phyloP scores from a whole-genome alignment of 1,284 basidiomycete species.

The Trichosporon sp. region DNA sequence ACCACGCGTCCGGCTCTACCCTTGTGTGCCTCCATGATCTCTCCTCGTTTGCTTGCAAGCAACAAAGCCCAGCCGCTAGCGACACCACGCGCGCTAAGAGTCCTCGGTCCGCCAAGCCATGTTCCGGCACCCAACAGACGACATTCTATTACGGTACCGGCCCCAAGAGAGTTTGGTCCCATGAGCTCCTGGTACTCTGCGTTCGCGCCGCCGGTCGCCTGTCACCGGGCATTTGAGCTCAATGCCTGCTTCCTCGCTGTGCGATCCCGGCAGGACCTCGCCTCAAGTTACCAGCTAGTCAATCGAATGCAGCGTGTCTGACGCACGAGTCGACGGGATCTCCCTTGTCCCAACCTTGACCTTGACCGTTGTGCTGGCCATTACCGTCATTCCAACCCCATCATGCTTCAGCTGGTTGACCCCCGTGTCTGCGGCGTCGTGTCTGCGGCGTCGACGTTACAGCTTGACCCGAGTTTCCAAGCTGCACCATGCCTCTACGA shows the following conservation, averaged over 20 bases:
- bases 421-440: conserved; percentile 9
- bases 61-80: background rate
- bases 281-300: background rate
- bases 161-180: background rate
- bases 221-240: background rate
- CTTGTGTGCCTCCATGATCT: background rate
- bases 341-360: conserved; percentile 12
- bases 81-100: background rate
- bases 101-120: background rate
- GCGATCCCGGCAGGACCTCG: background rate
- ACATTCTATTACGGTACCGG: conserved; percentile 1
- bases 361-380: conserved; percentile 1
- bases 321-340: background rate
- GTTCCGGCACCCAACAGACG: background rate
- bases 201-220: background rate
- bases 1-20: background rate
- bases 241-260: background rate
- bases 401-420: background rate
- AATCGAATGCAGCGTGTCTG: conserved; percentile 3
- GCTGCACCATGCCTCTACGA: background rate
- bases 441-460: conserved; percentile 15
- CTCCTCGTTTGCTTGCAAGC: background rate
- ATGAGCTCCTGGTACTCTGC: background rate
- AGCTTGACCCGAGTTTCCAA: background rate
- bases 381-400: background rate